These are phyloP conservation scores for Panellus pusillus DNA, from an alignment of 768 basidiomycete genomes.

Conservation along the genomic window DNA sequence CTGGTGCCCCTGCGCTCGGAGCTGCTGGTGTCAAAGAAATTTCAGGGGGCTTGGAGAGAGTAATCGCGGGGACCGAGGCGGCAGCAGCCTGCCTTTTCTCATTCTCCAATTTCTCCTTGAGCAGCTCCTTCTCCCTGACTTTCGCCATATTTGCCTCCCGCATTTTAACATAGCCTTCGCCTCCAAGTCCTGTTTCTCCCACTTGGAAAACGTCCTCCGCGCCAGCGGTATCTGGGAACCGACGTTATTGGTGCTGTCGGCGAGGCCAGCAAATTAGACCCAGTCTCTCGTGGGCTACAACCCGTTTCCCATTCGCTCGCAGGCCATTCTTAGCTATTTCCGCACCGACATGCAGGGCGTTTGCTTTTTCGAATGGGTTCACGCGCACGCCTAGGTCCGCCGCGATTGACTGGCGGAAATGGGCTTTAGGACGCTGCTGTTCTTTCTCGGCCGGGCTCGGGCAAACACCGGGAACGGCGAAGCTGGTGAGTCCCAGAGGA, in stretches of 20 bases:
- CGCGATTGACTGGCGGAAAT: slow-evolving; percentile 49
- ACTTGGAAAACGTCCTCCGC: slow-evolving; percentile 60
- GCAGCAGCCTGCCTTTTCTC: slow-evolving; percentile 35
- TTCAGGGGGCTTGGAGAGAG: slow-evolving; percentile 23
- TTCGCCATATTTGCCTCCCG: slow-evolving; percentile 49
- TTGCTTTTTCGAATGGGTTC: slow-evolving; percentile 45
- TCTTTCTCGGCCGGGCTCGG: slow-evolving; percentile 29
- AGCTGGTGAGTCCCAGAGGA: slow-evolving; percentile 66
- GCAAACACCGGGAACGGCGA: slow-evolving; percentile 30
- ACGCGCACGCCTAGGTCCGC: slow-evolving; percentile 40
- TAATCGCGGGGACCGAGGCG: slow-evolving; percentile 29
- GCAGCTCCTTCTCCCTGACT: slow-evolving; percentile 36
- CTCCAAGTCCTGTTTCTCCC: slow-evolving; percentile 86
- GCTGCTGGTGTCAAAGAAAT: background rate
- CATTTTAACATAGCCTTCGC: slow-evolving; percentile 75
- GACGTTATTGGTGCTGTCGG: slow-evolving; percentile 57
- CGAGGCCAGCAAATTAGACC: slow-evolving; percentile 26
- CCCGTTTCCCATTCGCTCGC: slow-evolving; percentile 11
- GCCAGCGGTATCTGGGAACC: slow-evolving; percentile 1
- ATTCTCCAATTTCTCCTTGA: slow-evolving; percentile 44
- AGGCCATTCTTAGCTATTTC: slow-evolving; percentile 23
- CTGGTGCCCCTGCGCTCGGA: slow-evolving; percentile 11
- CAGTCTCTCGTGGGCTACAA: slow-evolving; percentile 13
- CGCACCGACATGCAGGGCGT: slow-evolving; percentile 22
- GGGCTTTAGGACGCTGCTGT: slow-evolving; percentile 13